Evolutionary conservation across 129 eudicot species (phyloP).

Genomic region (Chrysanthemum lavandulifolium): DNA sequence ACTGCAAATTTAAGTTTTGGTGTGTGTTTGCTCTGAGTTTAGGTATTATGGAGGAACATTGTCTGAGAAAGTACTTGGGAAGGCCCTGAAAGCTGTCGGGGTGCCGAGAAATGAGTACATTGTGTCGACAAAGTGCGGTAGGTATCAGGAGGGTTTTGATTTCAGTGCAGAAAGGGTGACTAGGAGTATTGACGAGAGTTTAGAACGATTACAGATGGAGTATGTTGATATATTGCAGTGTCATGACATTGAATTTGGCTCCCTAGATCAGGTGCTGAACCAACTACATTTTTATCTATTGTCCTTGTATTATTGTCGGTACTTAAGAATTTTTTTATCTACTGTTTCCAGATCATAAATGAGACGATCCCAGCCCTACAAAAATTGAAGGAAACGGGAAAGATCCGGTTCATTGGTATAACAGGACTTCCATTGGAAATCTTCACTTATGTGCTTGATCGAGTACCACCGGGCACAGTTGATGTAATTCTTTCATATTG

Average conservation of each 20-base stretch:
- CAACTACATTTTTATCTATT: neutral
- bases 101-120: slow-evolving; percentile 77
- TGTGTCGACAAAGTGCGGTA: slow-evolving; percentile 90
- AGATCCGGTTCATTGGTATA: slow-evolving; percentile 86
- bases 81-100: slow-evolving; percentile 69
- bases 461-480: slow-evolving; percentile 75
- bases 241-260: slow-evolving; percentile 92
- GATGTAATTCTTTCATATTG: slow-evolving; percentile 93
- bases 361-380: slow-evolving; percentile 95
- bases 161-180: slow-evolving; percentile 87
- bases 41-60: slow-evolving; percentile 92
- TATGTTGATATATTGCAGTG: slow-evolving; percentile 92
- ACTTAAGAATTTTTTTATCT: neutral
- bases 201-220: slow-evolving; percentile 86
- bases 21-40: neutral
- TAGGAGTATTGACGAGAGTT: slow-evolving; percentile 84
- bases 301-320: neutral
- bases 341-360: slow-evolving; percentile 56
- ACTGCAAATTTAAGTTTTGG: neutral
- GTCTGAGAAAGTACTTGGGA: slow-evolving; percentile 84
- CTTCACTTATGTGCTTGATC: slow-evolving; percentile 83
- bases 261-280: slow-evolving; percentile 83
- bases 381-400: slow-evolving; percentile 76
- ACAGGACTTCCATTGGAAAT: slow-evolving; percentile 91
- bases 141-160: slow-evolving; percentile 90